Base-by-base conservation (phyloP, 208 protist species). In the Acanthamoeba triangularis region DNA sequence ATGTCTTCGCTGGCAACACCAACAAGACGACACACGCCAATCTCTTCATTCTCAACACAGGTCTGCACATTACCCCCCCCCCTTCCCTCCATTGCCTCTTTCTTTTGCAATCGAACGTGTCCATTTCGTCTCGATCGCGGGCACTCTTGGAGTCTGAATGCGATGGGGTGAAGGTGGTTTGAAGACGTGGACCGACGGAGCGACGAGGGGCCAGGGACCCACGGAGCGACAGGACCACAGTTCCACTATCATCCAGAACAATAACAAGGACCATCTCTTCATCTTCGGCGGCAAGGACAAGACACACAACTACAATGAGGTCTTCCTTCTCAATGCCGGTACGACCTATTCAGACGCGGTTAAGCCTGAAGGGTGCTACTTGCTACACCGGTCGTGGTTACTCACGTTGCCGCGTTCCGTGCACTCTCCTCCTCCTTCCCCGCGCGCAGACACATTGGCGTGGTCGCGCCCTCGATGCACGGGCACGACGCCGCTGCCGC, bases 261-360 rank as follows among this genome's bases (percentile, higher is more conserved):
- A 90, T 30, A 65, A 65, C 82, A 90, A 90, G 82, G 82, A 90
- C 82, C 82, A 90, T 49, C 82, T 90, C 82, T 65, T 90, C 82
- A 90, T 90, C 49, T 90, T 90, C 65, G 82, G 82, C 82, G 82
- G 82, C 41, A 90, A 90, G 52, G 82, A 90, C 82, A 90, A 90
- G 54, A 90, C 52, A 33, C 82, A 90, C 82, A 67, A 59, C 47
- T 90, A 67, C 33, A 90, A 90, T 49, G 82, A 90, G 33, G 54
- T 65, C 30, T 90, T 90, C 33, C 82, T 90, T 18, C 82, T 90
- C n/a, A 90, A 90, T 37, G 82, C 82, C 49, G 54, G 82, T 90
- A 65, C 82, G 10, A 30, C 33, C 37, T 67, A 18, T 1, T 1
- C 28, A 67, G 61, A 67, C 61, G 37, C 59, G 59, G 49, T 13